Evolutionary conservation across 2,329 filamentous ascomycete genomes (phyloP).

Genomic region (Sphaerulina vaccinii): DNA sequence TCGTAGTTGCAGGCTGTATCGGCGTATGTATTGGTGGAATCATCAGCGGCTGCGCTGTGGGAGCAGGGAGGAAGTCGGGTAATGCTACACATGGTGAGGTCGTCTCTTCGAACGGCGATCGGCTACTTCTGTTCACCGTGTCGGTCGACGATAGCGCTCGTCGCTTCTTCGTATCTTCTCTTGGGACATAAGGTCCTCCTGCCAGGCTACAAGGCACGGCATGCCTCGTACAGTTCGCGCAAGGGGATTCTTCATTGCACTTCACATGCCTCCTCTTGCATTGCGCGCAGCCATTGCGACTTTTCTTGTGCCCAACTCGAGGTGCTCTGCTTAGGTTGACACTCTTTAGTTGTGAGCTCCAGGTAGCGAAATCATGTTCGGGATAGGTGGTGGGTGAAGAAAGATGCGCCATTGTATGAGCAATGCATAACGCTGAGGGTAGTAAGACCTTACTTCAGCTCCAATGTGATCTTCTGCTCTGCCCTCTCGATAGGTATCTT

Average conservation of each 20-base stretch:
- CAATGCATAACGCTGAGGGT: no score
- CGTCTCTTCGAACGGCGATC: not conserved
- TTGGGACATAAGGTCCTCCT: conserved; percentile 32
- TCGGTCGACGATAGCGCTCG: not conserved
- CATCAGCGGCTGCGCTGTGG: no score
- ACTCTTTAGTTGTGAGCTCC: conserved; percentile 10
- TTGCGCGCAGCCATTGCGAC: conserved; percentile 34
- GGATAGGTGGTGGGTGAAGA: no score
- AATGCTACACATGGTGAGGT: no score
- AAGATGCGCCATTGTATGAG: no score
- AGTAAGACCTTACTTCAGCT: conserved; percentile 13
- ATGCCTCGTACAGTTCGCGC: conserved; percentile 35
- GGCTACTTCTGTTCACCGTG: no score
- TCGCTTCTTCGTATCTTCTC: conserved; percentile 31
- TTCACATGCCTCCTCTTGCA: conserved; percentile 37
- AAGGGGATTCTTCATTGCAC: conserved; percentile 36
- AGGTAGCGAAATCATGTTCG: no score
- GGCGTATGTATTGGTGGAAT: no score
- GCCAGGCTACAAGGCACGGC: conserved; percentile 34
- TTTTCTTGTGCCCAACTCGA: conserved; percentile 34
- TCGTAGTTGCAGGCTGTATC: no score
- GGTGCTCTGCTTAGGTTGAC: conserved; percentile 29
- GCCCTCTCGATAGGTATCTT: not conserved
- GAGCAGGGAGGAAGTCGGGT: no score
- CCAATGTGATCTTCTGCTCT: not conserved